Percentiles rank a stretch among this genome's conserved stretches.
Conservation (phyloP, 2,329 filamentous ascomycete species). For the Beauveria brongniartii region DNA sequence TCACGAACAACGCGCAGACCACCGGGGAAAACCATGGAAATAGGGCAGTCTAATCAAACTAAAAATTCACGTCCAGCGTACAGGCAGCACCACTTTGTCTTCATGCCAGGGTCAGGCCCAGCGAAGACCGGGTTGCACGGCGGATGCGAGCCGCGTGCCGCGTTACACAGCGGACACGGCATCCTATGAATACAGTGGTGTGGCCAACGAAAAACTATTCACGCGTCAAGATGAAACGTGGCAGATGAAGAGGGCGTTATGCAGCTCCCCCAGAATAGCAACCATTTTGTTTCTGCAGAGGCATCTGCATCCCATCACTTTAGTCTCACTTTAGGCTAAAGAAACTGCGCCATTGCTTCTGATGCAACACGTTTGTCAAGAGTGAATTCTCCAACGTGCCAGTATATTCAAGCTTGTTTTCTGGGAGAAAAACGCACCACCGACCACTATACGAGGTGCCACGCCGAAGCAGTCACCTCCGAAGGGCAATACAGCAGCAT, state of each 20-base stretch:
- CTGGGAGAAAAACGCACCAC: neutral
- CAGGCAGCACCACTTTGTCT: neutral
- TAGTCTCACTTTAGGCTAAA: neutral
- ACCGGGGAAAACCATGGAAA: neutral
- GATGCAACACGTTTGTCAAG: neutral
- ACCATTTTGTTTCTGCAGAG: neutral
- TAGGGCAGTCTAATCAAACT: neutral
- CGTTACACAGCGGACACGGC: constrained; percentile 10
- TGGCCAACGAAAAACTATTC: neutral
- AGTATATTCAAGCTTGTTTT: neutral
- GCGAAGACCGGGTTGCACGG: neutral
- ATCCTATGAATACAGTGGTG: neutral
- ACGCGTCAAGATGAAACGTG: constrained; percentile 4
- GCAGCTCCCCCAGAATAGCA: neutral
- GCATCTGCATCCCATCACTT: neutral
- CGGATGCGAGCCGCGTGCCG: constrained; percentile 3
- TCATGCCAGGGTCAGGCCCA: constrained; percentile 1
- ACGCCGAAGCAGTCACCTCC: constrained; percentile 5
- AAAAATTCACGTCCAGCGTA: neutral
- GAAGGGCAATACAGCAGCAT: neutral
- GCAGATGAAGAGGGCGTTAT: neutral
- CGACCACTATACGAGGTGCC: neutral
- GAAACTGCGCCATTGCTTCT: neutral
- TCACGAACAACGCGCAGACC: neutral
- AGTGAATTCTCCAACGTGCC: neutral